These are phyloP conservation scores for Eurotiales sp. DNA, from an alignment of 2,329 filamentous ascomycete genomes.

Conservation along the genomic window DNA sequence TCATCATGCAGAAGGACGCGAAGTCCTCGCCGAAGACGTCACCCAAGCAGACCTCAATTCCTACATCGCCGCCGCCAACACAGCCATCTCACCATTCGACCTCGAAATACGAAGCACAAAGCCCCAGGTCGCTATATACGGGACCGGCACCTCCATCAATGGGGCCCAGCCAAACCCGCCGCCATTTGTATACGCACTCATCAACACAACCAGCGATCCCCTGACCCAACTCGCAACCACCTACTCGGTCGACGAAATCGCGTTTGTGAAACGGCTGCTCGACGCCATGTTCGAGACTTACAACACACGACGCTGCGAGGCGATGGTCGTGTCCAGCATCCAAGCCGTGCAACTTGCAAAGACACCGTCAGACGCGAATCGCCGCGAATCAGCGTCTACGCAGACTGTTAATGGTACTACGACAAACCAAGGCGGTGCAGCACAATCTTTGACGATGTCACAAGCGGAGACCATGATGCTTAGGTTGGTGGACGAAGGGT, in stretches of 20 bases:
- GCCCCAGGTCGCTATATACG: constrained; percentile 14
- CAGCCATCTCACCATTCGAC: constrained; percentile 73
- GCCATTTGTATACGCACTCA: constrained; percentile 71
- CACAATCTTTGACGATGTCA: constrained; percentile 63
- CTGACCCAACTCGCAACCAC: constrained; percentile 83
- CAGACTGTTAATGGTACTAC: constrained; percentile 22
- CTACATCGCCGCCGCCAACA: constrained; percentile 68
- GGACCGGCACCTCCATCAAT: constrained; percentile 42
- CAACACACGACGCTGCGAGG: constrained; percentile 75
- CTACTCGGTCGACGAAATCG: constrained; percentile 76
- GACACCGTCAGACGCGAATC: constrained; percentile 30
- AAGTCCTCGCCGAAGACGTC: constrained; percentile 59
- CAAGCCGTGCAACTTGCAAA: constrained; percentile 69
- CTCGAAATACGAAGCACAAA: constrained; percentile 71
- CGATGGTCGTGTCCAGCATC: constrained; percentile 75
- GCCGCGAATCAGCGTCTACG: constrained; percentile 46
- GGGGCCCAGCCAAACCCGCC: constrained; percentile 11
- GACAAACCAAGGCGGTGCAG: constrained; percentile 28
- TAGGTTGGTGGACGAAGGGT: constrained; percentile 71
- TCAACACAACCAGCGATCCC: constrained; percentile 83
- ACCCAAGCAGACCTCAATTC: constrained; percentile 63
- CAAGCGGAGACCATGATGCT: constrained; percentile 72
- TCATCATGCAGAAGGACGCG: constrained; percentile 38
- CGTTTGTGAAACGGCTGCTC: constrained; percentile 81
- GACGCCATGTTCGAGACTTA: constrained; percentile 89